Percentiles rank a stretch among this genome's conserved stretches.
These are phyloP conservation scores for Phanerochaete sordida DNA, from an alignment of 768 basidiomycete genomes.

Conservation along the genomic window DNA sequence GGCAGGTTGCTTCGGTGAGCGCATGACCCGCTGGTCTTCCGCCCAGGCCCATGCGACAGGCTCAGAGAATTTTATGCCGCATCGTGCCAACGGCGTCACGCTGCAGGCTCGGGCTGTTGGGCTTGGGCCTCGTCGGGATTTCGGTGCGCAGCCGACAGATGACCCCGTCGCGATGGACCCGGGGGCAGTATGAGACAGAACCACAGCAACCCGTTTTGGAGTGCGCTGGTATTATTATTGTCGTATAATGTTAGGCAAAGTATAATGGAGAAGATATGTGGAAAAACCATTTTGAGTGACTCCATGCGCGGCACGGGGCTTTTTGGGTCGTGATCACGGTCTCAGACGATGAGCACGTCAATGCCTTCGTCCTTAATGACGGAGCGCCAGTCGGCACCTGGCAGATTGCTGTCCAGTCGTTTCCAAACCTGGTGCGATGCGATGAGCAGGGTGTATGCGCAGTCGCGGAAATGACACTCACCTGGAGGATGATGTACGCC, in stretches of 20 bases:
- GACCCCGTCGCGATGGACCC: neutral
- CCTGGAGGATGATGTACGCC: conserved; percentile 31
- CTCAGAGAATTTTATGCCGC: too few species aligned
- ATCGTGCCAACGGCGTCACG: too few species aligned
- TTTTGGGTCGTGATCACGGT: neutral
- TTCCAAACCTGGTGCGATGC: conserved; percentile 29
- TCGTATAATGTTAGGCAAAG: neutral
- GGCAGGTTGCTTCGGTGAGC: too few species aligned
- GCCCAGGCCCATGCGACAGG: too few species aligned
- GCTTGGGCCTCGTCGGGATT: neutral
- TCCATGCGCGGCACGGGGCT: neutral
- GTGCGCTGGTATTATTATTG: neutral
- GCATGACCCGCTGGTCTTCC: too few species aligned
- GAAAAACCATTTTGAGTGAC: neutral
- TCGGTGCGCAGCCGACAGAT: neutral
- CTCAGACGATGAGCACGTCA: conserved; percentile 22
- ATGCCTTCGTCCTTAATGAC: conserved; percentile 33
- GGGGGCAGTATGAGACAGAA: neutral
- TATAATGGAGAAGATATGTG: neutral
- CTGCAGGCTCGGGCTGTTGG: neutral
- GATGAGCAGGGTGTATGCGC: neutral
- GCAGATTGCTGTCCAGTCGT: conserved; percentile 30
- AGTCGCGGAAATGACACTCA: conserved; percentile 17
- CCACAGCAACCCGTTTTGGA: neutral
- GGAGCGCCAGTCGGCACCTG: conserved; percentile 29